These are phyloP conservation scores for Phytophthora pluvialis DNA, from an alignment of 352 stramenopile genomes.

Conservation along the genomic window DNA sequence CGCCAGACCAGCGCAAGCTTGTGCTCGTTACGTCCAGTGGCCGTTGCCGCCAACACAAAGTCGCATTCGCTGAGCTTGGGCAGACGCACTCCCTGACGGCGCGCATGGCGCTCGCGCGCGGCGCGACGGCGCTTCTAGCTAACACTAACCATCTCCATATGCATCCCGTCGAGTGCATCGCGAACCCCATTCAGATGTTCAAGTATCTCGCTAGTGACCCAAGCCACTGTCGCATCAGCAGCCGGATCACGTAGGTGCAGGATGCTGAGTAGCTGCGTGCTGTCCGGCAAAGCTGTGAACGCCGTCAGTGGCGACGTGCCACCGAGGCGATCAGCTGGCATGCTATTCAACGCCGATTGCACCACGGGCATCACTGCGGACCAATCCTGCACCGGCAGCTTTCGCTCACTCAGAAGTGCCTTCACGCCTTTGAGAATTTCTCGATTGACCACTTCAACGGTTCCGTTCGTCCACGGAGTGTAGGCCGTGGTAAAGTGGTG, in stretches of 20 bases:
- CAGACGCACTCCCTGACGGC: conserved; percentile 10
- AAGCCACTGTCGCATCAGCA: neutral
- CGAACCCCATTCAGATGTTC: conserved; percentile 2
- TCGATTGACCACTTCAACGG: conserved; percentile 8
- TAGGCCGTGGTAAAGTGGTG: conserved; percentile 15
- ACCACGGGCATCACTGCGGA: neutral
- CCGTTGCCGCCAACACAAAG: neutral
- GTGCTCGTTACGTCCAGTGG: neutral
- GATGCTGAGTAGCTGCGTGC: conserved; percentile 4
- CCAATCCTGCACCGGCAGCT: neutral
- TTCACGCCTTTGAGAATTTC: conserved; percentile 1
- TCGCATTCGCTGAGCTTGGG: conserved; percentile 9
- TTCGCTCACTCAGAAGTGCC: neutral
- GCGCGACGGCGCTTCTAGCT: conserved; percentile 16
- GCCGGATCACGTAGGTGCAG: conserved; percentile 7
- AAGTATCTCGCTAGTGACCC: conserved; percentile 4
- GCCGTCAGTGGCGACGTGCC: conserved; percentile 12
- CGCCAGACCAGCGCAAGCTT: neutral
- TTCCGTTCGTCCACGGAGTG: conserved; percentile 7
- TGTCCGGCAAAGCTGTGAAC: conserved; percentile 18
- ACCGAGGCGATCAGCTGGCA: conserved; percentile 2
- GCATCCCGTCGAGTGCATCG: conserved; percentile 1
- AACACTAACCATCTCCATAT: neutral
- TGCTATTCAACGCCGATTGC: neutral
- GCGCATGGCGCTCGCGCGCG: conserved; percentile 9